These are phyloP conservation scores for Kwoniella shivajii DNA, from an alignment of 1,284 basidiomycete species.

Conservation along the genomic window DNA sequence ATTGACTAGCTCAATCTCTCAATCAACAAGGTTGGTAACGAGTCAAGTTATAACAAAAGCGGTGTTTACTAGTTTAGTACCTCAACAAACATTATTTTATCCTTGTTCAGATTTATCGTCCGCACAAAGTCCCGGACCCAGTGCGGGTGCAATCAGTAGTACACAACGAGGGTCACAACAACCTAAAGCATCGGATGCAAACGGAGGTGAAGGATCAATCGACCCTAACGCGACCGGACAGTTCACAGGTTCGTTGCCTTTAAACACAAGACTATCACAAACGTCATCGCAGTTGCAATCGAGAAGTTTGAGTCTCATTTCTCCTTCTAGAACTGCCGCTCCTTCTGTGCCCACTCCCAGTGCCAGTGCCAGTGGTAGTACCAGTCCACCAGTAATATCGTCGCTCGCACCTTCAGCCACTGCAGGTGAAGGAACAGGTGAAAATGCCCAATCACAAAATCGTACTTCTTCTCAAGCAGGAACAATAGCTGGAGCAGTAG, in stretches of 20 bases:
- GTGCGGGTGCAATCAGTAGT: not conserved
- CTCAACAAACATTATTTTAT: conserved; percentile 26
- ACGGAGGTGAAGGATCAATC: not conserved
- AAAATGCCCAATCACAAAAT: not conserved
- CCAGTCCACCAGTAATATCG: too few relatives aligned
- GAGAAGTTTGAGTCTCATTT: not conserved
- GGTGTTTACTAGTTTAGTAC: conserved; percentile 20
- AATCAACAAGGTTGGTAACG: conserved; percentile 1
- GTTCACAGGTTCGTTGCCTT: conserved; percentile 4
- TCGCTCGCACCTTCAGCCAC: conserved; percentile 4
- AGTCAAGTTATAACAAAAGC: not conserved
- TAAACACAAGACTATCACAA: not conserved
- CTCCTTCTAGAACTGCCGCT: not conserved
- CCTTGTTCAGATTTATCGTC: conserved; percentile 4
- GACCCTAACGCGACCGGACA: conserved; percentile 8
- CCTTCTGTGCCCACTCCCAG: not conserved
- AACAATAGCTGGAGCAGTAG: conserved; percentile 14
- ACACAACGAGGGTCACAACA: not conserved
- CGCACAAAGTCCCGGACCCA: not conserved
- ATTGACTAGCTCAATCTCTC: conserved; percentile 8
- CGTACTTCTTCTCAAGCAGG: not conserved
- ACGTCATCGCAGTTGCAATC: too few relatives aligned
- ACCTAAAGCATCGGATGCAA: not conserved
- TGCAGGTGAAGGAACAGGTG: not conserved
- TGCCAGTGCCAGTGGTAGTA: not conserved